phyloP scores from a whole-genome alignment of 2,329 filamentous ascomycete species.

The Colletotrichum echinochloae region DNA sequence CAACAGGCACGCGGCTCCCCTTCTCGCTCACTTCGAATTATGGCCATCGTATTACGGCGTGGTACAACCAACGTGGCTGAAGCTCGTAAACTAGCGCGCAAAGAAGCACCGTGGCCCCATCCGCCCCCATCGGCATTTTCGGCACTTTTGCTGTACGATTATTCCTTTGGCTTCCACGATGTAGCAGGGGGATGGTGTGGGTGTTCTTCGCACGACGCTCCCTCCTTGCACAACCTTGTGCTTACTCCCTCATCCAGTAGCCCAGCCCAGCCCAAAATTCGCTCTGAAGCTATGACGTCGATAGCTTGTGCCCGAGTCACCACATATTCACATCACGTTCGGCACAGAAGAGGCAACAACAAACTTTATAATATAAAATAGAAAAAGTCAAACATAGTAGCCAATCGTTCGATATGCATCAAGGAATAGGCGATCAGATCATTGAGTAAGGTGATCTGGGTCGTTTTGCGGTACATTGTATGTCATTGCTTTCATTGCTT shows the following conservation, averaged over 20 bases:
- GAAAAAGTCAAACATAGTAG: not conserved
- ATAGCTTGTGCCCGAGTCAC: conserved; percentile 10
- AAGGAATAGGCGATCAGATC: not conserved
- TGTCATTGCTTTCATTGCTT: no score
- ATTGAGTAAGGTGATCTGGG: not conserved
- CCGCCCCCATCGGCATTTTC: conserved; percentile 9
- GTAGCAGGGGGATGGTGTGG: no score
- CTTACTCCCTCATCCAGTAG: not conserved
- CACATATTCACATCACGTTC: not conserved
- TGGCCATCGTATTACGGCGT: conserved; percentile 11
- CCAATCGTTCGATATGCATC: not conserved
- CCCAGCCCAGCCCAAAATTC: no score
- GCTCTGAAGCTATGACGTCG: conserved; percentile 21
- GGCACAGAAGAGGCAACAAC: not conserved
- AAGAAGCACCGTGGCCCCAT: not conserved
- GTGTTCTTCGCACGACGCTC: not conserved
- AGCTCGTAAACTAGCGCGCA: conserved; percentile 4
- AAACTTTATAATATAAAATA: no score
- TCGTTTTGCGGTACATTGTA: not conserved
- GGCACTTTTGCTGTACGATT: not conserved
- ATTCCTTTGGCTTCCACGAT: not conserved
- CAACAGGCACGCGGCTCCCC: not conserved
- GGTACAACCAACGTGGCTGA: conserved; percentile 4
- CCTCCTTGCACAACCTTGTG: not conserved
- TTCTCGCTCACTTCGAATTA: not conserved